Evolutionary conservation across 768 basidiomycete species (phyloP), one percentile per base, ranked within the genome.

Genomic region (Boletellus ananas): DNA sequence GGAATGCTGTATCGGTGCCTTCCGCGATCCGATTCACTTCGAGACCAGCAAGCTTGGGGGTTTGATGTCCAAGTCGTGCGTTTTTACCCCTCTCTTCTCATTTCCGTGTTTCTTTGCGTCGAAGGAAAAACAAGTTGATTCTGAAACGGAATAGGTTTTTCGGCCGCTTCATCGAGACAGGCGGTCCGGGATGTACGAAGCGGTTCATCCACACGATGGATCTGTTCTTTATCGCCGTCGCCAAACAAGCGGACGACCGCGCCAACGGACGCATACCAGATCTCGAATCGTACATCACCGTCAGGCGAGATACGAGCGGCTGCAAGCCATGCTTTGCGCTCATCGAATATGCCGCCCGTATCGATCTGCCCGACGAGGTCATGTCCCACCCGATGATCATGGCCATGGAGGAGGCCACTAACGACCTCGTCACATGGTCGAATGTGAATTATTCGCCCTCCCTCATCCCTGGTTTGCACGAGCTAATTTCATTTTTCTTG

Each of bases 291-390:
- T 84, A 81, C 60, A 71, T 83, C 47, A 52, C 64, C 13, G 67
- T 82, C 38, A 73, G 83, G 40, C 73, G 81, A 27, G 73, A 80
- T 45, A 81, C 79, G 11, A 77, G 74, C 47, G 81, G 75, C 9
- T 76, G 72, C 57, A 76, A 76, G 49, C 75, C 79, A 0, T 71
- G 76, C 44, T 76, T 78, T 51, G 73, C 73, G 14, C 65, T 80
- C 4, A 76, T 77, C 49, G 80, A 85, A 56, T 88, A 80, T 47
- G 77, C 77, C 3, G 67, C 70, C 31, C 61, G 65, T 21, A 72
- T 83, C 34, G 74, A 81, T 55, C 60, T 84, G 20, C 79, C 80
- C 0, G 75, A 81, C 20, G 71, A 78, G 45, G 76, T 82, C 51
- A 69, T 77, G 51, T 68, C 72, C n/a, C 75, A 84, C 62, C 77